Base-by-base conservation (phyloP, 2,329 filamentous ascomycete species). In the Drechslera avenae region DNA sequence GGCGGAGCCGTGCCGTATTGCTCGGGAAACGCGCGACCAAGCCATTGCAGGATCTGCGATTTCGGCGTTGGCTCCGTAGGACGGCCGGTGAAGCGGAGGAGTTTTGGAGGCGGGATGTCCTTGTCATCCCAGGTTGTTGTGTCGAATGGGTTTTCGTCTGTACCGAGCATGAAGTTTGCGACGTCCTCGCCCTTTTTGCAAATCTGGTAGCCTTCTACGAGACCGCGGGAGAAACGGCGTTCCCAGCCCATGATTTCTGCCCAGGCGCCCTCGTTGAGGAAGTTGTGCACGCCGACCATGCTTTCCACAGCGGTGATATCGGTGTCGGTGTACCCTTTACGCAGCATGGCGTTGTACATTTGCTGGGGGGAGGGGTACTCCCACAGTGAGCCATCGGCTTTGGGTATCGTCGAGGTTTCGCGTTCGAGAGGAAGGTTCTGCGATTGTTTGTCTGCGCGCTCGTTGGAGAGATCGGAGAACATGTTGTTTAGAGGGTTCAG, bases 201-300 rank as follows among this genome's bases (percentile, higher is more conserved):
- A 51, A 87, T 82, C 59, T 85, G 80, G 86, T 88, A 93, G 33
- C 89, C 91, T 39, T 83, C 80, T 52, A 75, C 77, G 18, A 97
- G 74, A 0, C 94, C 94, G 28, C 82, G 81, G 16, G 83, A 81
- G 70, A 97, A 99, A 45, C 92, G 85, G 48, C 86, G 83, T 79
- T 99, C 94, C 93, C 93, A 97, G 34, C 88, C 89, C 59, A 94
- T 83, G 68, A 99, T 96, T 80, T 99, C 94, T 14, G 84, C 83
- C 94, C 94, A 99, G 6, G 94, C 94, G 58, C 94, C 94, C 74
- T 99, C 94, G 73, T 99, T 99, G 52, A 99, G 76, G 68, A 97
- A 97, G 76, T 99, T 99, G 80, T 99, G 94, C 9, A 97, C 91
- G 0, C 91, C 89, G 5, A 99, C 94, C 94, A 99, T 99, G 68